Evolutionary conservation across 768 basidiomycete genomes (phyloP).

Genomic region (Hortiboletus campestris): DNA sequence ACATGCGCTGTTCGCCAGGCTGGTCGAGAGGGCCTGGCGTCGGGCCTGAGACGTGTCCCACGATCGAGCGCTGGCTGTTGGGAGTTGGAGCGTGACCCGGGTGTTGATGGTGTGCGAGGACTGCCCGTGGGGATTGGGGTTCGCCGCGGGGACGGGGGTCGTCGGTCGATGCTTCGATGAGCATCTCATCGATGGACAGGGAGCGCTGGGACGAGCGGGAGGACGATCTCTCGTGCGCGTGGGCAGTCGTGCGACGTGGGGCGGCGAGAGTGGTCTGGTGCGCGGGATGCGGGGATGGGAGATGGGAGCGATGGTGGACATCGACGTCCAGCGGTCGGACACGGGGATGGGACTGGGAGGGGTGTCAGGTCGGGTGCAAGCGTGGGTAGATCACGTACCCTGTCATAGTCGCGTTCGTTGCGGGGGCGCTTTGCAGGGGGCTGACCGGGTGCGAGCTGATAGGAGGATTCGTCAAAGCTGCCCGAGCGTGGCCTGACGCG

Average conservation of each 20-base stretch:
- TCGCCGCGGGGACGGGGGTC: conserved; percentile 34
- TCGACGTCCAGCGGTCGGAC: conserved; percentile 23
- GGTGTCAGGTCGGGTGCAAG: conserved; percentile 5
- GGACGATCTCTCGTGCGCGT: conserved; percentile 27
- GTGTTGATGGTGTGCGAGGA: conserved; percentile 33
- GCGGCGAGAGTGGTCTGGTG: conserved; percentile 11
- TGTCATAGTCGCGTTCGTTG: conserved; percentile 37
- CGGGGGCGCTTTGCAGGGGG: conserved; percentile 53
- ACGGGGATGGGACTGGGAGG: conserved; percentile 15
- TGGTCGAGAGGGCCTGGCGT: conserved; percentile 31
- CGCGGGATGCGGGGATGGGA: conserved; percentile 14
- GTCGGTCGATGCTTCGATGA: conserved; percentile 44
- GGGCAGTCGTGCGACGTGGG: conserved; percentile 14
- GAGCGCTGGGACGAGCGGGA: conserved; percentile 37
- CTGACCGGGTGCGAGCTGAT: conserved; percentile 33
- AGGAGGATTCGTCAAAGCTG: conserved; percentile 38
- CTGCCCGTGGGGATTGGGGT: conserved; percentile 30
- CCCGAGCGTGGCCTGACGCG: conserved; percentile 45
- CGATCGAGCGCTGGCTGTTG: conserved; percentile 20
- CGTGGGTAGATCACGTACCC: background rate
- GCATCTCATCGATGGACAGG: conserved; percentile 46
- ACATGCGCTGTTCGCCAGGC: conserved; percentile 41
- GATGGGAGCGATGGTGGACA: conserved; percentile 27
- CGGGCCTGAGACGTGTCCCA: conserved; percentile 17
- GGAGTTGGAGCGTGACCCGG: conserved; percentile 18